These are phyloP conservation scores for Prunus fruticosa DNA, from an alignment of 306 rosid genomes.

Conservation along the genomic window DNA sequence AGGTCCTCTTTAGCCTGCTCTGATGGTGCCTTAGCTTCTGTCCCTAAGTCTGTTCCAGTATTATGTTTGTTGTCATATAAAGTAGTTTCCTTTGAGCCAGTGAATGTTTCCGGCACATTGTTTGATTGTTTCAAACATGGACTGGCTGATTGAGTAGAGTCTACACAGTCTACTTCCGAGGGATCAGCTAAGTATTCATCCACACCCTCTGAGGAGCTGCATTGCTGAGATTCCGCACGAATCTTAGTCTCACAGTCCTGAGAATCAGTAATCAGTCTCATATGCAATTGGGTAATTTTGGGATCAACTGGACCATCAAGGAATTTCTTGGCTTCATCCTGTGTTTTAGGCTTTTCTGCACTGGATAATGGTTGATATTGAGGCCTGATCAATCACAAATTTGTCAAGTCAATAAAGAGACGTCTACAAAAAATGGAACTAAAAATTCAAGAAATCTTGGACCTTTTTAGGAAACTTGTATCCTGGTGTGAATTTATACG, in stretches of 20 bases:
- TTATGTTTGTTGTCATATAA: slow-evolving; percentile 23
- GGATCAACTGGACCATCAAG: slow-evolving; percentile 32
- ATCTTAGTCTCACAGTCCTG: slow-evolving; percentile 21
- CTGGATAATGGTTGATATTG: slow-evolving; percentile 27
- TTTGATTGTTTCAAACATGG: slow-evolving; percentile 26
- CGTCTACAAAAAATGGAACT: background rate
- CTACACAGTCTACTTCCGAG: slow-evolving; percentile 23
- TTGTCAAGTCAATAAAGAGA: background rate
- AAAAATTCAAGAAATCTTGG: background rate
- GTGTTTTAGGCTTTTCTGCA: slow-evolving; percentile 25
- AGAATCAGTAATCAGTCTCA: slow-evolving; percentile 23
- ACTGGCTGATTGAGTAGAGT: slow-evolving; percentile 15
- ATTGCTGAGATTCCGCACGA: slow-evolving; percentile 21
- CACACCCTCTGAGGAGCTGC: slow-evolving; percentile 35
- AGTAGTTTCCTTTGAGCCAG: slow-evolving; percentile 18
- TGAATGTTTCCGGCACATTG: slow-evolving; percentile 20
- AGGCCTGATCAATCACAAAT: slow-evolving; percentile 34
- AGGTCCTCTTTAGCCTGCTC: slow-evolving; percentile 14
- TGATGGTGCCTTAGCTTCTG: background rate
- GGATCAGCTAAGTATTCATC: slow-evolving; percentile 60
- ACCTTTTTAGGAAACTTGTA: slow-evolving; percentile 46
- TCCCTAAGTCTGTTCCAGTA: slow-evolving; percentile 8
- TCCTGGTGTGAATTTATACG: slow-evolving; percentile 33
- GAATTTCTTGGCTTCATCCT: slow-evolving; percentile 20
- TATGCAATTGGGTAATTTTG: slow-evolving; percentile 13